Base-by-base conservation (phyloP, 768 basidiomycete species). In the Multifurca ochricompacta region DNA sequence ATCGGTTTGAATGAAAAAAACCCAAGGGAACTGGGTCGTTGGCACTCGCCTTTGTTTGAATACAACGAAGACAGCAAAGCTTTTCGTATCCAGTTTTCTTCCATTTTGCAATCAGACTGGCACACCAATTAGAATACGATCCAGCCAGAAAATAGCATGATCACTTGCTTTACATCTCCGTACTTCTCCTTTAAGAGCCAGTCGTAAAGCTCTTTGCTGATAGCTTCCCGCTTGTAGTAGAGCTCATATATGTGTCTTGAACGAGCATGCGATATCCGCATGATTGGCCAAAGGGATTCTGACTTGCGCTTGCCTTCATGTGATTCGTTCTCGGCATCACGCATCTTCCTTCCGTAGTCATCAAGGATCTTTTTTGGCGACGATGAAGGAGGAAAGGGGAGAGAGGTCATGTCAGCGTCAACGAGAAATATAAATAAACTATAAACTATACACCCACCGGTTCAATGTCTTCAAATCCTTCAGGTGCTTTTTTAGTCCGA, bases 71-170 rank as follows among this genome's bases (percentile, higher is more conserved):
- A 66, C 96, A 99, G 68, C 96, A 99, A 6, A 99, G 75, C 68
- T 98, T 99, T 71, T 98, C 96, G 68, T 98, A 99, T 5, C 96
- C 96, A 11, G 84, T 75, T 72, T 98, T 99, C 76, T 97, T 98
- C 96, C 96, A 99, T 69, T 99, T 99, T 34, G 96, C 96, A 66
- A 99, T 87, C 66, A 98, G 72, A 66, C 94, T 98, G 19, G 9
- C 42, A 37, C 9, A 25, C n/a, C 27, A 18, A 6, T 49, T 25
- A 47, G 32, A 25, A 50, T 23, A 48, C 47, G 45, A 31, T 9
- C 10, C 9, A 2, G 10, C 6, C 14, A 23, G 47, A 18, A 37
- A 21, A 14, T 39, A 52, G 5, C 18, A 23, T 25, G 40, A 11
- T 9, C 25, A 78, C 89, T 65, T 64, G 95, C 95, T 96, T 96